These are phyloP conservation scores for Pseudogymnoascus sp. DNA, from an alignment of 2,329 filamentous ascomycete species.

Conservation along the genomic window DNA sequence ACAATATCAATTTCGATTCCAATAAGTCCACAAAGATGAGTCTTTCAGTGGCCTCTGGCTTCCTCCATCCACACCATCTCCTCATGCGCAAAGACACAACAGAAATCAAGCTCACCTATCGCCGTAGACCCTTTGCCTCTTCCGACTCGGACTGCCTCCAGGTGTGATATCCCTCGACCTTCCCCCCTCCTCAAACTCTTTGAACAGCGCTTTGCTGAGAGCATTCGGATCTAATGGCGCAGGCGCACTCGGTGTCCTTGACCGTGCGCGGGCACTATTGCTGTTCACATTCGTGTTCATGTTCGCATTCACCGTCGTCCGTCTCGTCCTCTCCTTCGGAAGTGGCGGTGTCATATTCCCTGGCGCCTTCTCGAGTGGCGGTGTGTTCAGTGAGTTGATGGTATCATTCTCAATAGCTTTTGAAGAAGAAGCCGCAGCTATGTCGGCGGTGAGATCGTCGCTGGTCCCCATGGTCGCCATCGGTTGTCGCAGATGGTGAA, in stretches of 20 bases:
- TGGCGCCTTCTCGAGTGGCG: background rate
- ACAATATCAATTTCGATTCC: background rate
- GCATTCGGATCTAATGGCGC: constrained; percentile 42
- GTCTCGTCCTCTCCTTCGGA: background rate
- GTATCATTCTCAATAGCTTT: background rate
- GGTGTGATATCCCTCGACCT: constrained; percentile 54
- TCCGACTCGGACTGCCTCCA: constrained; percentile 58
- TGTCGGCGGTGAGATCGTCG: background rate
- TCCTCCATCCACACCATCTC: background rate
- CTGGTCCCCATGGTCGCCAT: background rate
- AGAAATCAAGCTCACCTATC: constrained; percentile 34
- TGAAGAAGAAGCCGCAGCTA: background rate
- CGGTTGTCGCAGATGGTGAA: background rate
- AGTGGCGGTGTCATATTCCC: constrained; percentile 1
- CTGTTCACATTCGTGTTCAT: background rate
- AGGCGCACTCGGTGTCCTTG: constrained; percentile 4
- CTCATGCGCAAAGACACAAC: background rate
- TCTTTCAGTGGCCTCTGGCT: background rate
- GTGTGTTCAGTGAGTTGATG: background rate
- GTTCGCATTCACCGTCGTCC: constrained; percentile 3
- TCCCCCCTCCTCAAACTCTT: constrained; percentile 53
- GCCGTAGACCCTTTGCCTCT: constrained; percentile 60
- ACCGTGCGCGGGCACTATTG: background rate
- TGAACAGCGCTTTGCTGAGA: constrained; percentile 50
- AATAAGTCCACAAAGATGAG: background rate